phyloP scores from a whole-genome alignment of 140 eudicot genomes.

The Eryngium alpinum region DNA sequence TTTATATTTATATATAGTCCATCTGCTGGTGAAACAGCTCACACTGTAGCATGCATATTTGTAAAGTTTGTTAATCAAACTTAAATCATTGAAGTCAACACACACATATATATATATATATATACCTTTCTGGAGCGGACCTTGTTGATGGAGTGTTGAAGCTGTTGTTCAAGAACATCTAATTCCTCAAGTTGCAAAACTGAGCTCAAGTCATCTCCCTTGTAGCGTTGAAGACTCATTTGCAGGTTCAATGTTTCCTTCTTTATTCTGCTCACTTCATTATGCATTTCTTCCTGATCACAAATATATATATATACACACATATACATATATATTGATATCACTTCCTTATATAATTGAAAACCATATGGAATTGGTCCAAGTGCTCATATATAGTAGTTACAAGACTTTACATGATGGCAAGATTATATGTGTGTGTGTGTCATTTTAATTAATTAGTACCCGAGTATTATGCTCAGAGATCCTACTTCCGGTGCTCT shows the following conservation, averaged over 20 bases:
- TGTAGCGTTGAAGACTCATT: slow-evolving; percentile 62
- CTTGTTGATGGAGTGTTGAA: slow-evolving; percentile 57
- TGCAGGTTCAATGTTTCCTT: slow-evolving; percentile 62
- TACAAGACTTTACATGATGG: no score
- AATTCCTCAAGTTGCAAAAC: slow-evolving; percentile 55
- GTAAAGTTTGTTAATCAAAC: background rate
- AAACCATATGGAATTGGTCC: no score
- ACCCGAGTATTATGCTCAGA: slow-evolving; percentile 46
- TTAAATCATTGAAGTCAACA: background rate
- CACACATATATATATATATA: background rate
- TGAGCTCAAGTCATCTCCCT: slow-evolving; percentile 64
- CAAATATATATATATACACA: background rate
- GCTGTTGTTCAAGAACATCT: slow-evolving; percentile 61
- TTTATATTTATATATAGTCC: no score
- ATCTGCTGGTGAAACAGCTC: slow-evolving; percentile 77
- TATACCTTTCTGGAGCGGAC: slow-evolving; percentile 81
- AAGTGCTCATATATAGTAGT: no score
- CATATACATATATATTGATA: background rate
- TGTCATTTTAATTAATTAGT: no score
- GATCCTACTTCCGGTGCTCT: slow-evolving; percentile 41
- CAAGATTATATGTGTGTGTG: no score
- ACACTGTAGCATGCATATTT: slow-evolving; percentile 29
- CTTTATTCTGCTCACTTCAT: slow-evolving; percentile 51
- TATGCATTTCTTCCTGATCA: slow-evolving; percentile 42
- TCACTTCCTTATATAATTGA: background rate